phyloP scores from a whole-genome alignment of 306 rosid genomes.

The Inga leiocalycina region DNA sequence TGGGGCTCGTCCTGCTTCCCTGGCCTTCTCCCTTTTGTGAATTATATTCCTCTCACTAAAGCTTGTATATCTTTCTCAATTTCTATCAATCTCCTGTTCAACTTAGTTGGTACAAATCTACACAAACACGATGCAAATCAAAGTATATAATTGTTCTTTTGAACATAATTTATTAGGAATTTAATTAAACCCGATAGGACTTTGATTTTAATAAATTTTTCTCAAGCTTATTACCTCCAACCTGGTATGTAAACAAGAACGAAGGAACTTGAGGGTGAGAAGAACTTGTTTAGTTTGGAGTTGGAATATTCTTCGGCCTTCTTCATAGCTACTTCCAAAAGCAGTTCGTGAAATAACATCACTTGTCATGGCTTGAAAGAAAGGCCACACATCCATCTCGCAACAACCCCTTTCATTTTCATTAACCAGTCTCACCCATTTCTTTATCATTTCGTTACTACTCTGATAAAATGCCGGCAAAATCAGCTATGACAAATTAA shows the following conservation, averaged over 20 bases:
- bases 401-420: neutral
- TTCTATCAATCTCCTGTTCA: neutral
- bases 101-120: neutral
- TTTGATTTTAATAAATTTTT: too few species aligned
- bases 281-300: slow-evolving; percentile 33
- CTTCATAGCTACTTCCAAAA: slow-evolving; percentile 50
- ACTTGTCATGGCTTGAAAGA: slow-evolving; percentile 6
- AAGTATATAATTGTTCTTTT: slow-evolving; percentile 7
- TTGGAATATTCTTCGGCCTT: slow-evolving; percentile 42
- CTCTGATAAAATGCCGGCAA: slow-evolving; percentile 23
- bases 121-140: neutral
- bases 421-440: slow-evolving; percentile 25
- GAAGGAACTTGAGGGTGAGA: neutral
- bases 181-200: neutral
- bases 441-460: slow-evolving; percentile 4
- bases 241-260: slow-evolving; percentile 36
- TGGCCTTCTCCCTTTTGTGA: neutral
- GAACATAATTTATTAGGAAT: neutral
- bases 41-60: neutral
- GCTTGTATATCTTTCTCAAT: neutral
- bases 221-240: slow-evolving; percentile 29
- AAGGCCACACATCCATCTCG: slow-evolving; percentile 39
- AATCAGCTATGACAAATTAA: slow-evolving; percentile 19
- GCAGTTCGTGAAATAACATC: slow-evolving; percentile 52
- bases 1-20: neutral